A percentile compares a stretch with the other conserved stretches of the same genome.
Conservation (phyloP, 345 rosid genomes). For the Microcos paniculata region DNA sequence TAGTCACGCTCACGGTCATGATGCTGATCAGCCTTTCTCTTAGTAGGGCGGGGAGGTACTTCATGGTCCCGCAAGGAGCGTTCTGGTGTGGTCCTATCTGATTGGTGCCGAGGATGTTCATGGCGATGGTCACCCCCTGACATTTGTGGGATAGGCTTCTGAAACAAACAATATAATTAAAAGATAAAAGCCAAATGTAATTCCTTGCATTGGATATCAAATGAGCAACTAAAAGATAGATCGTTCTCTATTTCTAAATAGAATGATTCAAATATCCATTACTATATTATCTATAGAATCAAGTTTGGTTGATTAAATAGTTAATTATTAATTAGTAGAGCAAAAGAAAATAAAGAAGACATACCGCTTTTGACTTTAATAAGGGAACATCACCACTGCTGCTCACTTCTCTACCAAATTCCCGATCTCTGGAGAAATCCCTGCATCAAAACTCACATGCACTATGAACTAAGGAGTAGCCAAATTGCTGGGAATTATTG, state of each 20-base stretch:
- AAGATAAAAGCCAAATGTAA: not conserved
- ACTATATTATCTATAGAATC: no score
- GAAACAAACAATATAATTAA: slow-evolving; percentile 12
- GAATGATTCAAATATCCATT: no score
- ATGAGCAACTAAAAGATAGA: not conserved
- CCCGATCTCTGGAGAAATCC: slow-evolving; percentile 74
- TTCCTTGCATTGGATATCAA: not conserved
- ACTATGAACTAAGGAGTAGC: not conserved
- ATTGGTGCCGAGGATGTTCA: slow-evolving; percentile 42
- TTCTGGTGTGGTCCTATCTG: slow-evolving; percentile 52
- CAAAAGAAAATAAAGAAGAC: slow-evolving; percentile 27
- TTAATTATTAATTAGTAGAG: not conserved
- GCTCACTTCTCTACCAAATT: slow-evolving; percentile 65
- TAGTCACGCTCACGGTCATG: slow-evolving; percentile 35
- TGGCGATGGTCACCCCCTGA: slow-evolving; percentile 33
- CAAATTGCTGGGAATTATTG: not conserved
- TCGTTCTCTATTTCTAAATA: not conserved
- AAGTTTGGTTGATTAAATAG: no score
- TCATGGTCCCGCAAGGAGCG: slow-evolving; percentile 39
- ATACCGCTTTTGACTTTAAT: slow-evolving; percentile 55
- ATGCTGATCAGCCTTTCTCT: slow-evolving; percentile 60
- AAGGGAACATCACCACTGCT: slow-evolving; percentile 44
- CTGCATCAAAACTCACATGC: slow-evolving; percentile 30
- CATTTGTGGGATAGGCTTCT: slow-evolving; percentile 43
- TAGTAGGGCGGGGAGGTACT: slow-evolving; percentile 54